Base-by-base conservation (phyloP, 2,329 filamentous ascomycete genomes). In the Botrytis hyacinthi region DNA sequence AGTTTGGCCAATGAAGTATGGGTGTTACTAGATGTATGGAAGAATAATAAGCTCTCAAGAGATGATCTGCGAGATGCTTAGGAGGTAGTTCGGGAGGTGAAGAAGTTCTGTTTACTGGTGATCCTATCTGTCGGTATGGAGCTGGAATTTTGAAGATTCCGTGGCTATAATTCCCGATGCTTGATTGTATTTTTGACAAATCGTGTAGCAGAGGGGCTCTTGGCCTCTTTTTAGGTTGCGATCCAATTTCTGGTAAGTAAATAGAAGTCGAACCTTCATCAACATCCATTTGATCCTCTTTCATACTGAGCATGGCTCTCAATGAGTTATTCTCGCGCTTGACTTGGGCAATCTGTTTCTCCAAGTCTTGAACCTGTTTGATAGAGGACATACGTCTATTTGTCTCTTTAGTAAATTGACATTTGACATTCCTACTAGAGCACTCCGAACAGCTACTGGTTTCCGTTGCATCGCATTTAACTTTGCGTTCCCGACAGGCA, bases 311-410 rank as follows among this genome's bases (percentile, higher is more conserved):
- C 79, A 91, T 88, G 44, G 91, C 90, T 70, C 90, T 89, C 57
- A 97, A 84, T 75, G 90, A 91, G 73, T 86, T 87, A 79, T 97
- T 95, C 81, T 97, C 93, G 73, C 93, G 90, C 80, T 91, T 93
- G 59, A 96, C 87, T 70, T 91, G 88, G 65, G 92, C 89, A 79
- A 98, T 89, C 83, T 98, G 95, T 82, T 94, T 96, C 83, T 98
- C 95, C 40, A 99, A 86, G 81, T 99, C 96, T 83, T 98, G 96
- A 20, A 98, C 93, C 85, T 98, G 96, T 88, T 98, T 99, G 84
- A 98, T 98, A 1, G 95, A 98, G 29, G 96, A 98, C 96, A 99
- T 99, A 75, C 96, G 90, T 74, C 96, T 89, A 82, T 99, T 99
- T 20, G 96, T 99, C 83, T 99, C 96, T 84, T 99, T 99, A 68